Conservation (phyloP, 2,329 filamentous ascomycete species). For the Penicillium sp. region DNA sequence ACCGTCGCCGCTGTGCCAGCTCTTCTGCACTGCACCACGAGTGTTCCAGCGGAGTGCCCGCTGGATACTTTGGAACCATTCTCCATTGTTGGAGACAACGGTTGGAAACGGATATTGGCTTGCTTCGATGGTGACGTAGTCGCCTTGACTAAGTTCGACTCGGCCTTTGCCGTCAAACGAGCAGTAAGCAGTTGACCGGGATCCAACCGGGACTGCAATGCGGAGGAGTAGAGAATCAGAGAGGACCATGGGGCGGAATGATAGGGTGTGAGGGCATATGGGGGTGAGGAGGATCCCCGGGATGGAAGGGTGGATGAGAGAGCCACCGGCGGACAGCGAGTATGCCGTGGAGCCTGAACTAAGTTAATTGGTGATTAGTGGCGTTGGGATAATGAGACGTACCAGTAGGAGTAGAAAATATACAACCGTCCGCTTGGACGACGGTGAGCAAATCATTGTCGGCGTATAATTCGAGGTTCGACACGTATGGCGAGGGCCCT, state of each 20-base stretch:
- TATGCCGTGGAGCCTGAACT: slow-evolving; percentile 79
- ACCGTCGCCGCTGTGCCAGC: slow-evolving; percentile 62
- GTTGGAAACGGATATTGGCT: slow-evolving; percentile 98
- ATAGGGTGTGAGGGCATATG: slow-evolving; percentile 95
- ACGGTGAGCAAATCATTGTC: slow-evolving; percentile 94
- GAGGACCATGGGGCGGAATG: slow-evolving; percentile 96
- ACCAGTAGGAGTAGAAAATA: slow-evolving; percentile 94
- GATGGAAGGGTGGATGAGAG: slow-evolving; percentile 94
- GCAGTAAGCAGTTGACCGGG: slow-evolving; percentile 92
- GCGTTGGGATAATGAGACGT: slow-evolving; percentile 33
- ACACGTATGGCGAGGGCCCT: slow-evolving; percentile 94
- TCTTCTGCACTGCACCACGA: slow-evolving; percentile 88
- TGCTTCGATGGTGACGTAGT: slow-evolving; percentile 94
- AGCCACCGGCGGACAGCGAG: slow-evolving; percentile 92
- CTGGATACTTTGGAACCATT: slow-evolving; percentile 97
- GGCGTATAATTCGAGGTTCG: slow-evolving; percentile 93
- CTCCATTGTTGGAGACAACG: slow-evolving; percentile 83
- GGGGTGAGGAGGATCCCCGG: slow-evolving; percentile 95
- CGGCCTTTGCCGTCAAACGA: slow-evolving; percentile 97
- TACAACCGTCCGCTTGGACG: slow-evolving; percentile 95
- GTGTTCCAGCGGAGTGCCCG: slow-evolving; percentile 95
- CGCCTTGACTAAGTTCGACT: slow-evolving; percentile 88
- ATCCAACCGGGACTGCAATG: slow-evolving; percentile 81
- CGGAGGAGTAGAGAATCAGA: slow-evolving; percentile 93
- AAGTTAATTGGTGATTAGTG: slow-evolving; percentile 14